phyloP scores from a whole-genome alignment of 345 rosid genomes.

The Euphorbia pulcherrima region DNA sequence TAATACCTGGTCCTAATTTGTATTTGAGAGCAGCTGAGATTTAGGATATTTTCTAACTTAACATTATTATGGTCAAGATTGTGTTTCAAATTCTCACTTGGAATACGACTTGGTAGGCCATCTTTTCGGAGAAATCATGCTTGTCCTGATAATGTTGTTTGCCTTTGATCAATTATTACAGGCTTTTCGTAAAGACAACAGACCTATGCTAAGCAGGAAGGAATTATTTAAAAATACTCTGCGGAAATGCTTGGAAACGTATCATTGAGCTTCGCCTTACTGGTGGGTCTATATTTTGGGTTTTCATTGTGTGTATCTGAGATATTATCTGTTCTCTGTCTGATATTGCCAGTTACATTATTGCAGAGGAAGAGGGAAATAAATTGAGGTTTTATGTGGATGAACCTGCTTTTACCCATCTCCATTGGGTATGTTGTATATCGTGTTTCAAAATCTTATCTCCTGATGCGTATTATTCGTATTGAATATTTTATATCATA shows the following conservation, averaged over 20 bases:
- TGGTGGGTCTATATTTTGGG: slow-evolving; percentile 37
- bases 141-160: slow-evolving; percentile 1
- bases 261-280: slow-evolving; percentile 76
- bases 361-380: slow-evolving; percentile 83
- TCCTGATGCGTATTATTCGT: slow-evolving; percentile 2
- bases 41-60: background rate
- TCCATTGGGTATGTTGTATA: slow-evolving; percentile 69
- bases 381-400: slow-evolving; percentile 66
- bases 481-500: slow-evolving; percentile 1
- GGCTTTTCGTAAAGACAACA: slow-evolving; percentile 77
- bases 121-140: background rate
- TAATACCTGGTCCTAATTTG: background rate
- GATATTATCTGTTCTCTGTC: background rate
- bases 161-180: slow-evolving; percentile 17
- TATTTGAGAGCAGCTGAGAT: background rate
- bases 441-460: background rate
- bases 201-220: slow-evolving; percentile 66
- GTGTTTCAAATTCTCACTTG: background rate
- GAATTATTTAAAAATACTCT: slow-evolving; percentile 88
- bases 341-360: slow-evolving; percentile 3
- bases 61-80: background rate
- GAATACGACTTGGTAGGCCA: background rate
- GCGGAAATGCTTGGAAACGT: slow-evolving; percentile 87
- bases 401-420: slow-evolving; percentile 85
- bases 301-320: background rate